Conservation (phyloP, 805 yeast genomes). For the Spathaspora hagerdaliae region DNA sequence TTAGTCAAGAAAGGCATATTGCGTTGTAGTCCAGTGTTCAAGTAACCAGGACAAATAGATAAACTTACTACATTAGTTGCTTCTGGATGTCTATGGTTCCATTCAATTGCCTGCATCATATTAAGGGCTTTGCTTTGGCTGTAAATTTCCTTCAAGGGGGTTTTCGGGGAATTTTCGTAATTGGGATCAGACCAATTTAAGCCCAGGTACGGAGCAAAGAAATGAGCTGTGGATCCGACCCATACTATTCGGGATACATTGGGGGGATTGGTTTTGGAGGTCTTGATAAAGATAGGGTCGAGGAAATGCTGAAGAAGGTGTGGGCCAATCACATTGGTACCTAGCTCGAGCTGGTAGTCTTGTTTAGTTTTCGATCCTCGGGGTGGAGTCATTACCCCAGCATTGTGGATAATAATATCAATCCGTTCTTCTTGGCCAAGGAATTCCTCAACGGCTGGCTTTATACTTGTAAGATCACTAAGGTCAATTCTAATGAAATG, state of each 20-base stretch:
- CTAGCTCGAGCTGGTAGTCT: conserved; percentile 44
- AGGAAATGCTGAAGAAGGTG: conserved; percentile 38
- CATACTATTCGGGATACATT: conserved; percentile 39
- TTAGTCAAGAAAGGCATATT: conserved; percentile 10
- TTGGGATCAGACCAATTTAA: conserved; percentile 31
- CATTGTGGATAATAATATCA: conserved; percentile 19
- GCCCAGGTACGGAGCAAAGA: conserved; percentile 23
- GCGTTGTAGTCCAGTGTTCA: conserved; percentile 32
- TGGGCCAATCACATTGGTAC: conserved; percentile 45
- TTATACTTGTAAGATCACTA: conserved; percentile 39
- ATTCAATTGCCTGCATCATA: conserved; percentile 30
- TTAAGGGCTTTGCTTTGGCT: conserved; percentile 43
- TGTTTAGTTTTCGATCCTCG: conserved; percentile 30
- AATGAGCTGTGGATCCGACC: conserved; percentile 39
- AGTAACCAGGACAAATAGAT: conserved; percentile 40
- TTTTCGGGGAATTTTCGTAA: conserved; percentile 12
- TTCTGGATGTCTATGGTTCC: conserved; percentile 26
- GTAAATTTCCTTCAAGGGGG: conserved; percentile 18
- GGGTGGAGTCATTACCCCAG: conserved; percentile 25
- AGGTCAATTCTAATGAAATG: conserved; percentile 27
- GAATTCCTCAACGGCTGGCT: conserved; percentile 28
- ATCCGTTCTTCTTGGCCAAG: conserved; percentile 8
- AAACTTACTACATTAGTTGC: conserved; percentile 25
- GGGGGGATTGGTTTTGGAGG: conserved; percentile 20
- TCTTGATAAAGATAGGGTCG: conserved; percentile 30